Evolutionary conservation across 1,284 basidiomycete genomes (phyloP).

Genomic region (Fomes fomentarius): DNA sequence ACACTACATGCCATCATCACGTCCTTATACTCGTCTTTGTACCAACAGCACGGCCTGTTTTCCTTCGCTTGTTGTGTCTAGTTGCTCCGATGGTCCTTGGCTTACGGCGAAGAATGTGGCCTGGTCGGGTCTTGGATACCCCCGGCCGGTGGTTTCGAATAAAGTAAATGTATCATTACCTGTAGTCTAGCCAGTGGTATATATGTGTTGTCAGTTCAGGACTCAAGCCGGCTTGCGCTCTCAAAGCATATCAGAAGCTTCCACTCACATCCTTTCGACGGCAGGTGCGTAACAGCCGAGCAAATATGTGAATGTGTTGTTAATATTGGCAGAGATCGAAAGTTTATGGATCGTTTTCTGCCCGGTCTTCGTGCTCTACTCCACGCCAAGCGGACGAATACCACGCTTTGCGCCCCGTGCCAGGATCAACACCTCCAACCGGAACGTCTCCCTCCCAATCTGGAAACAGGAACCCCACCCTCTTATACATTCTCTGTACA

Average conservation of each 20-base stretch:
- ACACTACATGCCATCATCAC: conserved; percentile 5
- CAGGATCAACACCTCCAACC: conserved; percentile 13
- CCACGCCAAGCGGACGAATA: too few species aligned
- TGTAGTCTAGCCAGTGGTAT: conserved; percentile 27
- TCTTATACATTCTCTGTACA: conserved; percentile 16
- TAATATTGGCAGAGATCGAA: too few species aligned
- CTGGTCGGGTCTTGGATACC: conserved; percentile 23
- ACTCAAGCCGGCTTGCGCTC: background rate
- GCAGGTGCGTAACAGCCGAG: too few species aligned
- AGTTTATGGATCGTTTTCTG: too few species aligned
- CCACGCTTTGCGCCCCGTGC: conserved; percentile 14
- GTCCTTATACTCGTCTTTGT: conserved; percentile 9
- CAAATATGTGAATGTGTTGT: too few species aligned
- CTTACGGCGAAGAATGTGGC: conserved; percentile 10
- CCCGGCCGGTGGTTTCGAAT: conserved; percentile 7
- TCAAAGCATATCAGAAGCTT: too few species aligned
- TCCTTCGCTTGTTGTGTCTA: conserved; percentile 11
- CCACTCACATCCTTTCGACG: too few species aligned
- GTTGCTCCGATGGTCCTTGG: conserved; percentile 13
- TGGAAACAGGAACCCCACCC: conserved; percentile 19
- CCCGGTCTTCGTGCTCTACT: too few species aligned
- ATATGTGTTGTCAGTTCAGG: conserved; percentile 8
- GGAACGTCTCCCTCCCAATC: background rate
- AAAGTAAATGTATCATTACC: conserved; percentile 25
- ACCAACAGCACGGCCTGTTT: conserved; percentile 25